phyloP scores from a whole-genome alignment of 2,329 filamentous ascomycete genomes.

The Parasarocladium wereldwijsianum region DNA sequence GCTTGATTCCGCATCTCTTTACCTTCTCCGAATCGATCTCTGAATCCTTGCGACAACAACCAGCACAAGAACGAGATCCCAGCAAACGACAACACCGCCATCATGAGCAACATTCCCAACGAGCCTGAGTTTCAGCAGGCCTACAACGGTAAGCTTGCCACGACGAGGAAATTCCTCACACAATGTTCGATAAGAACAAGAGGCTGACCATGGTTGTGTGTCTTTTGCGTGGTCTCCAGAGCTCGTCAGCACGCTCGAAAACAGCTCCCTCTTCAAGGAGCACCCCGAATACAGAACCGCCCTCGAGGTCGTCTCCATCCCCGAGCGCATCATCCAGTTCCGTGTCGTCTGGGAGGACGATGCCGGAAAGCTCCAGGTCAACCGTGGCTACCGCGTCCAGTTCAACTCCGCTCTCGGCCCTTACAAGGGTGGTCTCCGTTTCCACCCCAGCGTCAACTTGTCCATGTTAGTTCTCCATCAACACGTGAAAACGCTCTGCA shows the following conservation, averaged over 20 bases:
- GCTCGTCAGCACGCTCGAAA: slow-evolving; percentile 86
- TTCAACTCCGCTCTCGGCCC: slow-evolving; percentile 97
- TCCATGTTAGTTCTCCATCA: slow-evolving; percentile 40
- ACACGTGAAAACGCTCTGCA: no score
- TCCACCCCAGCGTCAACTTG: slow-evolving; percentile 80
- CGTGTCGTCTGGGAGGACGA: slow-evolving; percentile 95
- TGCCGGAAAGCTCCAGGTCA: slow-evolving; percentile 75
- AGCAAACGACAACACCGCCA: slow-evolving; percentile 10
- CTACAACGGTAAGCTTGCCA: slow-evolving; percentile 59
- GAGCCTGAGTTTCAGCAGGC: slow-evolving; percentile 99
- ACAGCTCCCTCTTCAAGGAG: slow-evolving; percentile 83
- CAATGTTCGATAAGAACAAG: slow-evolving; percentile 4
- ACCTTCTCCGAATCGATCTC: no score
- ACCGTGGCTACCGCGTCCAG: slow-evolving; percentile 91
- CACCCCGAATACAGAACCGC: slow-evolving; percentile 89
- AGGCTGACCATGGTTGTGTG: neutral
- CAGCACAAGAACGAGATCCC: slow-evolving; percentile 1
- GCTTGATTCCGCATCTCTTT: no score
- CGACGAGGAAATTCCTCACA: neutral
- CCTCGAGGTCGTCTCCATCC: slow-evolving; percentile 73
- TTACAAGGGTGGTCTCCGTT: slow-evolving; percentile 93
- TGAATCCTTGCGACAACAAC: slow-evolving; percentile 5
- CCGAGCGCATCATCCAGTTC: slow-evolving; percentile 95
- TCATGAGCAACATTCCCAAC: slow-evolving; percentile 68
- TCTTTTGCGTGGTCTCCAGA: slow-evolving; percentile 48